Percentiles rank a stretch among this genome's conserved stretches.
These are phyloP conservation scores for Penicillium samsonianum DNA, from an alignment of 495 filamentous ascomycete species.

Conservation along the genomic window DNA sequence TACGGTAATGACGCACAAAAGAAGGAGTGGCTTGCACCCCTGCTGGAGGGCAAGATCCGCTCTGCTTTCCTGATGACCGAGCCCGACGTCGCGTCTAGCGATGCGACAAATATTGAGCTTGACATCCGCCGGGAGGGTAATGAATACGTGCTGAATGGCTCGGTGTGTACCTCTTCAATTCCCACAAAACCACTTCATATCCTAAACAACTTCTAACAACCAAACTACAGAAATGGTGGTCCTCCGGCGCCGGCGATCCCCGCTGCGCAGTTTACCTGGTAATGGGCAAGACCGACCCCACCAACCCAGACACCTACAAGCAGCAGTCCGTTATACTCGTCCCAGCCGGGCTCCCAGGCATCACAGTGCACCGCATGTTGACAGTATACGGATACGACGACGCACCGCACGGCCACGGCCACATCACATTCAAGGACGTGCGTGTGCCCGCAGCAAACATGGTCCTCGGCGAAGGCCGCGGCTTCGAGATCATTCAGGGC, in stretches of 20 bases:
- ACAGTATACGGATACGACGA: conserved; percentile 93
- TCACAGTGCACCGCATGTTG: conserved; percentile 83
- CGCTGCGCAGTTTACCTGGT: conserved; percentile 88
- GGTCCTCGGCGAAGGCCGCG: conserved; percentile 84
- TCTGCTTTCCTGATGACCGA: conserved; percentile 95
- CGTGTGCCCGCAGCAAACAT: conserved; percentile 76
- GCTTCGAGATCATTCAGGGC: conserved; percentile 97
- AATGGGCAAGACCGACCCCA: conserved; percentile 81
- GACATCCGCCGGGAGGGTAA: conserved; percentile 77
- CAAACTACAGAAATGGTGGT: conserved; percentile 84
- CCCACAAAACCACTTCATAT: conserved; percentile 1
- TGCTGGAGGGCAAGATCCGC: conserved; percentile 83
- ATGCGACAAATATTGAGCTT: conserved; percentile 86
- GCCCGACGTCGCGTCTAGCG: conserved; percentile 78
- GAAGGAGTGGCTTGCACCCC: conserved; percentile 76
- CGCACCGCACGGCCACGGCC: conserved; percentile 89
- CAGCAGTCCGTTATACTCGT: conserved; percentile 91
- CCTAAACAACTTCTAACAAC: background rate
- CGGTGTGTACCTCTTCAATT: conserved; percentile 49
- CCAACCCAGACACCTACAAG: conserved; percentile 71
- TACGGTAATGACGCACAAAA: conserved; percentile 92
- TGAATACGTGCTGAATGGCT: conserved; percentile 83
- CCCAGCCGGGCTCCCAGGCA: conserved; percentile 69
- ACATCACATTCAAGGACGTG: conserved; percentile 83
- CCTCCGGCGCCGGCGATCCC: conserved; percentile 85